Base-by-base conservation (phyloP, 306 rosid genomes). In the Luffa acutangula region DNA sequence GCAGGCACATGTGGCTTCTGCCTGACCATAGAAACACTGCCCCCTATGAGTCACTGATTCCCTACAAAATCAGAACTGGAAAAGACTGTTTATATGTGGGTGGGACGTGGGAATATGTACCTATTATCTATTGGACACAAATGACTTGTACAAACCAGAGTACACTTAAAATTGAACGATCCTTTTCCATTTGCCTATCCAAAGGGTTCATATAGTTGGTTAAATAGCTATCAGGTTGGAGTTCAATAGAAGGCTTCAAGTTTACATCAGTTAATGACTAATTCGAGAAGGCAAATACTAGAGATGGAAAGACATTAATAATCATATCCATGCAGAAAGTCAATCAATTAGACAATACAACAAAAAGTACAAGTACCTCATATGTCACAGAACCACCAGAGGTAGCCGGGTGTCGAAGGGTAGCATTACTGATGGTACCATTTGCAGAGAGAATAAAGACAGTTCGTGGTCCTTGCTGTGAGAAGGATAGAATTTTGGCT, bases 391-490 rank as follows among this genome's bases (percentile, higher is more conserved):
- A 81, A 8, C 89, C 87, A 83, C 89, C 89, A 34, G 87, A 78
- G 66, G 48, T 51, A 21, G 88, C 77, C 2, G 89, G 73, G 66
- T 89, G 96, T 17, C 88, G 81, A 80, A 95, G 86, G 64, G 91
- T 78, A 60, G 86, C 97, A 84, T 80, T 89, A 76, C 91, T 18
- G 63, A 91, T 20, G 9, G 90, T 86, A 80, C 99, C 99, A 71
- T 80, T 77, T 21, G 96, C 97, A 78, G 97, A 87, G 72, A 95
- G 88, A 82, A 91, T 88, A 81, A 86, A 87, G 59, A 91, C 86
- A 2, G 91, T 56, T 25, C 93, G 84, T 4, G 93, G 89, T 69
- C 90, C 97, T 88, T 87, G 90, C 60, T 90, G 86, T 66, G 87
- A 87, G 56, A 89, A 84, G 64, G 89, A 78, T 85, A 80, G 25